Base-by-base conservation (phyloP, 2,329 filamentous ascomycete species). In the Ustulina deusta region DNA sequence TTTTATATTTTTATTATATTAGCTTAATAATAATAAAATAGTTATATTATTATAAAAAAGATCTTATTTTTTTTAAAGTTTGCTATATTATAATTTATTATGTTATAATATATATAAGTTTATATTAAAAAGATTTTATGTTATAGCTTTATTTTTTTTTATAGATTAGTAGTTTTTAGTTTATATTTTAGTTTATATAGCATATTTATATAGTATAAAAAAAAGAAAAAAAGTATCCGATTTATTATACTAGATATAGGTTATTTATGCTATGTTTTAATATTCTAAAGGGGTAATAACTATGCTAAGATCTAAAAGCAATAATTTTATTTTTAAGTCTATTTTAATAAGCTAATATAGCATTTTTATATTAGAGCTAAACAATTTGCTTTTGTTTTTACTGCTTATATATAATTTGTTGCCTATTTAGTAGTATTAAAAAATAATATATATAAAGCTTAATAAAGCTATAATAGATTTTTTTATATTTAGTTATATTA, bases 391-490 rank as follows among this genome's bases (percentile, higher is more conserved):
- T 44, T 44, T 44, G 17, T 9, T 44, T 44, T 44, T 44, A 44
- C n/a, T 20, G 17, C 17, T 44, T 44, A 44, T 44, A 20, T 2
- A 44, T 9, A 20, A 44, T 44, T 44, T 44, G 9, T 20, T 44
- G n/a, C n/a, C 17, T 20, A 9, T 9, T 44, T 44, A 20, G 9
- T 20, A 44, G 11, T 9, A 48, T 48, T 48, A 25, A 27, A 5
- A 48, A 11, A 27, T 48, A 48, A 48, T 48, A 27, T 48, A 48
- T 27, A 48, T 48, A 48, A 48, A 48, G 44, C 44, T 48, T 48
- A 10, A 48, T 48, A 48, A 27, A 13, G 20, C 10, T 27, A 27
- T 27, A 2, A 25, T 48, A 48, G 27, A 48, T 7, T 20, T 48
- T 27, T 48, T 48, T 25, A 48, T 48, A 13, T 6, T 48, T 48